Evolutionary conservation across 495 filamentous ascomycete genomes (phyloP).

Genomic region (Hypoxylon rickii): DNA sequence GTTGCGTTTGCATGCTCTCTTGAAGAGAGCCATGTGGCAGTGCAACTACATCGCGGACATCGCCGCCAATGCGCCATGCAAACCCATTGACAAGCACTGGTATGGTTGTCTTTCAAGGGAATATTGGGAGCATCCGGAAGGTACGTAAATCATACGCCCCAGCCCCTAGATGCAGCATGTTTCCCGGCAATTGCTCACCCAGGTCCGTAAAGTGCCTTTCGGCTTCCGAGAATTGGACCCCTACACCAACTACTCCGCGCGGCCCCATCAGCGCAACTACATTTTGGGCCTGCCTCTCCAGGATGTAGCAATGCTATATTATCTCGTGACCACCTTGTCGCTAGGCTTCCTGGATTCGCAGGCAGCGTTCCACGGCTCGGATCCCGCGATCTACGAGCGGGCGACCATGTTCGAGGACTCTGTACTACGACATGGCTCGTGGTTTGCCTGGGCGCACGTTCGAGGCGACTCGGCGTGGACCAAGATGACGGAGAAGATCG

Average conservation of each 20-base stretch:
- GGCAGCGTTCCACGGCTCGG: neutral
- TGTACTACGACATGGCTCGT: slow-evolving; percentile 30
- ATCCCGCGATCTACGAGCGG: neutral
- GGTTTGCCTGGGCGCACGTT: slow-evolving; percentile 21
- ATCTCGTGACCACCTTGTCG: slow-evolving; percentile 9
- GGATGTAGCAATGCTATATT: slow-evolving; percentile 32
- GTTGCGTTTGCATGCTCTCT: neutral
- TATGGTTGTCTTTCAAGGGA: neutral
- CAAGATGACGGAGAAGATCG: neutral
- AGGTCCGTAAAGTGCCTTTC: neutral
- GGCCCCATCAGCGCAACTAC: slow-evolving; percentile 23
- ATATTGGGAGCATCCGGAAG: neutral
- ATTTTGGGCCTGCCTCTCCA: slow-evolving; percentile 19
- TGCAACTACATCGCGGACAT: slow-evolving; percentile 28
- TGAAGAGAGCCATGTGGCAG: slow-evolving; percentile 21
- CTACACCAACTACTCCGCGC: slow-evolving; percentile 23
- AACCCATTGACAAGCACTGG: neutral
- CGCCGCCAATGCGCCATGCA: slow-evolving; percentile 9
- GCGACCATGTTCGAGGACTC: slow-evolving; percentile 20
- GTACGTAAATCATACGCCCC: neutral
- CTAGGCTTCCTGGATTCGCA: neutral
- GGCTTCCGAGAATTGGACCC: slow-evolving; percentile 21
- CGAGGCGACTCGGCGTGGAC: neutral
- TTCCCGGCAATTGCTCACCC: neutral
- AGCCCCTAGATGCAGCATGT: too few relatives aligned